Base-by-base conservation (phyloP, 345 rosid genomes). In the Ailanthus altissimus region DNA sequence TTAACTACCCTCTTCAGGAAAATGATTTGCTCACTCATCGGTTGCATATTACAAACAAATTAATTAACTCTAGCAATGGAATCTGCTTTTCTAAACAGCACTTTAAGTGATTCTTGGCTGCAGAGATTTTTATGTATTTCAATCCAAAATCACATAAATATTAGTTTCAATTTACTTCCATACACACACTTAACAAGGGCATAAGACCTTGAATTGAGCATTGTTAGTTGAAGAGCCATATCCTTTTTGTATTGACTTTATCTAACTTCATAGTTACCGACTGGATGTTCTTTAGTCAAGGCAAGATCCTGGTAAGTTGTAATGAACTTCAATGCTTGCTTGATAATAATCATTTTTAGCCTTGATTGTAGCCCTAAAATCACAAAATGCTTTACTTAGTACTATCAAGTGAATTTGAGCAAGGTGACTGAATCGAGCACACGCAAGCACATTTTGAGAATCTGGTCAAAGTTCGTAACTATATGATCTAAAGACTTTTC, bases 1-100 rank as follows among this genome's bases (percentile, higher is more conserved):
- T 64, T 70, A 64, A 74, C 78, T 40, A 56, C 76, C 72, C 32
- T 32, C 66, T 28, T 8, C 38, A 32, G 38, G 21, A 16, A 28
- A 25, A 25, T 61, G 56, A 14, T 14, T 2, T 15, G 5, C 15
- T 51, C 18, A 5, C 56, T 51, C 56, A 15, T 14, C 9, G 15
- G 15, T 14, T 15, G 56, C 8, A 51, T 15, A 20, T 20, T 6
- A 0, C 56, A 5, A 1, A 15, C 56, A 6, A 51, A 51, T 51
- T 15, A 51, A 51, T 8, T 51, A 51, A 14, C 53, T 49, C 38
- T 32, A 32, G 1, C 38, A n/a, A n/a, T n/a, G n/a, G n/a, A n/a
- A n/a, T n/a, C n/a, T n/a, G n/a, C n/a, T n/a, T 15, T 16, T 15
- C 2, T 15, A 51, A 16, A 16, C 16, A 8, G 4, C 0, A 20